Conservation (phyloP, 179 eudicot genomes). For the Silene coronaria region DNA sequence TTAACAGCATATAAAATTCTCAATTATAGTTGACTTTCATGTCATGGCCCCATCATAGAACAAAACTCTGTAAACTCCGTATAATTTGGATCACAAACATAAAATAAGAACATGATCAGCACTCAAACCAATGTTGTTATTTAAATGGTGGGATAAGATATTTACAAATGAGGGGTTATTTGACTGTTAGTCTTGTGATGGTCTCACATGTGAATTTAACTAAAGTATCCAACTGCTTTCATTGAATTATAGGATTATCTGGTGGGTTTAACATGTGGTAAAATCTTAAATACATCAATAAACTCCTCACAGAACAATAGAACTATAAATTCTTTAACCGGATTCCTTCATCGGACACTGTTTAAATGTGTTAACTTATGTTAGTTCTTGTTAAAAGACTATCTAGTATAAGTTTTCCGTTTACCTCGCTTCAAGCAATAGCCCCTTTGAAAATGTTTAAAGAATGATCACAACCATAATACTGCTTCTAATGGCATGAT, state of each 20-base stretch:
- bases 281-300: too few relatives aligned
- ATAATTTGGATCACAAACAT: conserved; percentile 1
- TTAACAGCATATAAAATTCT: not conserved
- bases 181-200: not conserved
- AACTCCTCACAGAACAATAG: too few relatives aligned
- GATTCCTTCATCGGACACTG: too few relatives aligned
- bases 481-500: too few relatives aligned
- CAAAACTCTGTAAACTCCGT: not conserved
- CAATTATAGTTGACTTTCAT: not conserved
- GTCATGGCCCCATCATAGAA: not conserved
- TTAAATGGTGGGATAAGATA: not conserved
- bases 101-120: not conserved
- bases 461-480: too few relatives aligned
- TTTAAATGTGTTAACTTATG: too few relatives aligned
- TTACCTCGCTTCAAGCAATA: too few relatives aligned
- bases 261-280: too few relatives aligned
- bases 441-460: too few relatives aligned
- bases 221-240: not conserved
- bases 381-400: too few relatives aligned
- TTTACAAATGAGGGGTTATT: not conserved
- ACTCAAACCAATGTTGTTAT: not conserved
- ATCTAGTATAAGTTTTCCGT: too few relatives aligned
- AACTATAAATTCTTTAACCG: too few relatives aligned
- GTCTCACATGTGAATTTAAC: not conserved
- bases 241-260: not conserved